phyloP scores from a whole-genome alignment of 768 basidiomycete species.

The Xerocomellus intermedius region DNA sequence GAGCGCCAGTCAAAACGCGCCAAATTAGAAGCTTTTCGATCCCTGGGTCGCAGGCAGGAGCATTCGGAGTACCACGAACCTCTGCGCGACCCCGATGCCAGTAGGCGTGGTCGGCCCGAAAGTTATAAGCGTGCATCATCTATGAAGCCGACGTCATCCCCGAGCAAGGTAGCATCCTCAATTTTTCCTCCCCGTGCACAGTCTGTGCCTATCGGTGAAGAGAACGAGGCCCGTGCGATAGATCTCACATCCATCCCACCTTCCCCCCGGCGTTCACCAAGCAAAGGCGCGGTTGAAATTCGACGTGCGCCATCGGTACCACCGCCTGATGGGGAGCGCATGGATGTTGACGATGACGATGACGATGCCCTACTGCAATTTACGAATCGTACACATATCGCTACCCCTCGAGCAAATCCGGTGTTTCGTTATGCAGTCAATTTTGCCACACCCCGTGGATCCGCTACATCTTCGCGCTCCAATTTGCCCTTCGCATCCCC shows the following conservation, averaged over 20 bases:
- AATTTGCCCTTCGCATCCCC: slow-evolving; percentile 15
- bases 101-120: slow-evolving; percentile 1
- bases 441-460: slow-evolving; percentile 26
- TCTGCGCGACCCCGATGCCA: slow-evolving; percentile 18
- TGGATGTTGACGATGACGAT: slow-evolving; percentile 25
- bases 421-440: slow-evolving; percentile 27
- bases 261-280: slow-evolving; percentile 29
- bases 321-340: slow-evolving; percentile 18
- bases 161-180: slow-evolving; percentile 5
- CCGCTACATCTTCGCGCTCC: slow-evolving; percentile 1
- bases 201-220: slow-evolving; percentile 29
- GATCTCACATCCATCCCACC: slow-evolving; percentile 24
- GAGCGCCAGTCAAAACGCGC: slow-evolving; percentile 26
- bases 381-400: slow-evolving; percentile 13
- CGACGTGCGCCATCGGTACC: slow-evolving; percentile 26
- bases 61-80: slow-evolving; percentile 19
- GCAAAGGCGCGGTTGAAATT: slow-evolving; percentile 19
- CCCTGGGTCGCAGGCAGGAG: slow-evolving; percentile 10
- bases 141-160: slow-evolving; percentile 18
- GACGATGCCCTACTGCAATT: slow-evolving; percentile 21
- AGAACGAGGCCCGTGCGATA: slow-evolving; percentile 10
- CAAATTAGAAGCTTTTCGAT: slow-evolving; percentile 23
- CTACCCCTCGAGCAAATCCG: slow-evolving; percentile 8
- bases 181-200: slow-evolving; percentile 24
- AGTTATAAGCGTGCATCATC: slow-evolving; percentile 22